Evolutionary conservation across 371 early-diverging fungal species (phyloP), one percentile per base, ranked within the genome.

Genomic region (Gilbertella persicaria): DNA sequence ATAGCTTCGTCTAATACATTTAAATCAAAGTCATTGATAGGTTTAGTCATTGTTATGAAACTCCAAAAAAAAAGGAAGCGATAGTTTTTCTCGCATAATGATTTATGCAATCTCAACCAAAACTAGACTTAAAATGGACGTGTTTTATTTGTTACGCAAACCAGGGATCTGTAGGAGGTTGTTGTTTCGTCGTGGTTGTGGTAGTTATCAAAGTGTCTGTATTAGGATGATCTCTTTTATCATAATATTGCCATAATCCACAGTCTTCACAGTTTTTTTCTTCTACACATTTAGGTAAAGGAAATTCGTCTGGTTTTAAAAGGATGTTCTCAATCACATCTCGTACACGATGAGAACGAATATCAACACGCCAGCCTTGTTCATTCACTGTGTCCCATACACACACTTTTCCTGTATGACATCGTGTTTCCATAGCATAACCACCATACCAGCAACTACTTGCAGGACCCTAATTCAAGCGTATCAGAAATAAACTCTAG

Each of bases 371-470:
- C 92, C 90, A 91, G 23, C 78, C 79, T 10, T 85, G 72, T 5
- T 81, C 79, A 23, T 76, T 78, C 1, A 86, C 87, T 0, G 86
- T 81, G 62, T 89, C 90, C 66, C 87, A 90, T 1, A 82, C 62
- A 57, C 90, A 85, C 68, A 79, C 76, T 60, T 79, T 72, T 26
- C 73, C 69, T n/a, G 75, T 66, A 42, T 78, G 78, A 53, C 78
- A 78, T 7, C 73, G 60, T 2, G 88, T 79, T 61, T 97, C 96
- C 62, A 97, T 72, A 14, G 96, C 97, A 71, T 92, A 98, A 0
- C 94, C 97, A 12, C 81, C 89, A 54, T 85, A 85, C 72, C 92
- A 97, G 62, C 98, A 98, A 39, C 79, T 71, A 38, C 88, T 88
- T 3, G 75, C 54, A 2, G 85, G 83, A 1, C 96, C 89, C 78